A percentile compares a stretch with the other conserved stretches of the same genome.
Conservation (phyloP, 805 yeast species). For the Wickerhamomyces silvicola region DNA sequence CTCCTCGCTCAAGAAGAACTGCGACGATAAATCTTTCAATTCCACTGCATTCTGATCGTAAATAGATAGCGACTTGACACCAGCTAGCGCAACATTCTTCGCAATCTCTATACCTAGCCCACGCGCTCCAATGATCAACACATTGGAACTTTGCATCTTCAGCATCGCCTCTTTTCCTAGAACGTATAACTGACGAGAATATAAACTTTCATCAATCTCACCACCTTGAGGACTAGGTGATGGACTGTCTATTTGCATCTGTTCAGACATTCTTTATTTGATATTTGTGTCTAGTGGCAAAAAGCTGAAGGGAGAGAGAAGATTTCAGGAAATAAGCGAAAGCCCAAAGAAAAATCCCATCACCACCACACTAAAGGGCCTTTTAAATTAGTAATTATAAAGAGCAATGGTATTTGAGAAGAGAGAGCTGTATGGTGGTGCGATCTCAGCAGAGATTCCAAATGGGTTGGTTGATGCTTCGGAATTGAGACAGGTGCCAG, state of each 20-base stretch:
- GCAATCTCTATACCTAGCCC: constrained; percentile 97
- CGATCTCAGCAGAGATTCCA: constrained; percentile 57
- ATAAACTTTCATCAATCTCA: constrained; percentile 86
- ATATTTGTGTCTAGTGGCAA: neutral
- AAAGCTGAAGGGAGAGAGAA: neutral
- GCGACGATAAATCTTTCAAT: constrained; percentile 76
- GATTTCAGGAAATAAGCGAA: neutral
- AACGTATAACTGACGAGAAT: constrained; percentile 95
- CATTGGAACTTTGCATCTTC: constrained; percentile 90
- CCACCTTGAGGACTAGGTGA: constrained; percentile 22
- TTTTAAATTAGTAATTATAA: neutral
- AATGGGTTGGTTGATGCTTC: constrained; percentile 68
- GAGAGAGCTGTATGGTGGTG: constrained; percentile 74
- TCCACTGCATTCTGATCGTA: constrained; percentile 73
- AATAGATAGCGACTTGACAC: constrained; percentile 84
- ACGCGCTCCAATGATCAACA: constrained; percentile 81
- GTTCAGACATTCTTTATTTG: constrained; percentile 21
- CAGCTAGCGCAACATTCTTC: constrained; percentile 93
- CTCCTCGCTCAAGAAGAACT: constrained; percentile 65
- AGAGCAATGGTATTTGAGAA: constrained; percentile 4
- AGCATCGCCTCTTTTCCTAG: constrained; percentile 98
- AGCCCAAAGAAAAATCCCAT: no score
- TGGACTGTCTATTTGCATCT: constrained; percentile 39
- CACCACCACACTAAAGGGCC: no score
- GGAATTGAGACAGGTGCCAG: constrained; percentile 75